Conservation (phyloP, 2,329 filamentous ascomycete species). For the Colletotrichum lentis region DNA sequence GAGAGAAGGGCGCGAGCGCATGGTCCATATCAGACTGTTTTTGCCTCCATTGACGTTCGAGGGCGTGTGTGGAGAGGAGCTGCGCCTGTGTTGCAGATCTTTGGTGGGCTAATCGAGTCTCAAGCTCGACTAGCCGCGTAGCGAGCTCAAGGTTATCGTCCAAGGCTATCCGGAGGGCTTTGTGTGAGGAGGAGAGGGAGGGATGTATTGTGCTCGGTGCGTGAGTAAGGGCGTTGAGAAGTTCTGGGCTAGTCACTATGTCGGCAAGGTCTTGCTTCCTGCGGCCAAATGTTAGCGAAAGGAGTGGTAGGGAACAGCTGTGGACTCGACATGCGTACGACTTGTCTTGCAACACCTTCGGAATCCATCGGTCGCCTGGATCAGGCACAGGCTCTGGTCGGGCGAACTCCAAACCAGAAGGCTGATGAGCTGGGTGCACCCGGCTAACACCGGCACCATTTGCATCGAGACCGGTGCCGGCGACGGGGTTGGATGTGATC, state of each 20-base stretch:
- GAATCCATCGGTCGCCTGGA: conserved; percentile 79
- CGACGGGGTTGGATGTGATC: conserved; percentile 50
- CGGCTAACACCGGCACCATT: conserved; percentile 35
- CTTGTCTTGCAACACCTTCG: conserved; percentile 79
- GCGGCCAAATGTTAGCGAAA: conserved; percentile 37
- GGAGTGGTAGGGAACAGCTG: conserved; percentile 18
- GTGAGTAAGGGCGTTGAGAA: conserved; percentile 79
- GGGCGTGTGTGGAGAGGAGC: conserved; percentile 80
- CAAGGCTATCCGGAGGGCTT: conserved; percentile 70
- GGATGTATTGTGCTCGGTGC: conserved; percentile 74
- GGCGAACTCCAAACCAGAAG: conserved; percentile 21
- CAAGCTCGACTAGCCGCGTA: conserved; percentile 66
- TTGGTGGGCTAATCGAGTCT: conserved; percentile 64
- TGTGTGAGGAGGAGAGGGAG: conserved; percentile 71
- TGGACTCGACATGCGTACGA: conserved; percentile 64
- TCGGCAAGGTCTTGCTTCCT: conserved; percentile 82
- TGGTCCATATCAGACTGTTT: conserved; percentile 91
- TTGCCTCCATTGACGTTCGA: conserved; percentile 91
- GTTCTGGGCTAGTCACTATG: conserved; percentile 68
- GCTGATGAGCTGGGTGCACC: not conserved
- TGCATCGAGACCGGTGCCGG: conserved; percentile 30
- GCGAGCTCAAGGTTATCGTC: conserved; percentile 77
- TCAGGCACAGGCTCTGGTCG: conserved; percentile 57
- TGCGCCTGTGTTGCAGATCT: conserved; percentile 80
- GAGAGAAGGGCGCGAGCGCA: conserved; percentile 83